phyloP scores from a whole-genome alignment of 1,284 basidiomycete species.

The Spongiforma sp. region DNA sequence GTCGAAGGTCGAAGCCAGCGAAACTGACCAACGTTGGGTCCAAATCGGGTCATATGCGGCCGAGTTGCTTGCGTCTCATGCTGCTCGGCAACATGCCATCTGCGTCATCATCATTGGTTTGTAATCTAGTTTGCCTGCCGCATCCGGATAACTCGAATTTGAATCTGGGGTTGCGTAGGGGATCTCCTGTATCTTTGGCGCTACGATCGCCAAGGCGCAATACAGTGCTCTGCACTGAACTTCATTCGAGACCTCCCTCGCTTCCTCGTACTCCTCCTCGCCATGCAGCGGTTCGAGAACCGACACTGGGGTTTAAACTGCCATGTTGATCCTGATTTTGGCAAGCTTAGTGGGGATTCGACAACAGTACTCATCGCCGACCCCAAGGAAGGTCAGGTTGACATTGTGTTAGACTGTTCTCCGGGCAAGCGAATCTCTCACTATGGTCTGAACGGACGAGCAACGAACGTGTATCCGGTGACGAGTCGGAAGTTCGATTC shows the following conservation, averaged over 20 bases:
- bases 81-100: not conserved
- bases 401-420: not conserved
- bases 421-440: conserved; percentile 1
- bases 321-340: conserved; percentile 5
- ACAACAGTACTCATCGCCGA: conserved; percentile 1
- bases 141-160: not conserved
- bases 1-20: too few relatives aligned
- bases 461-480: conserved; percentile 16
- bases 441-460: conserved; percentile 13
- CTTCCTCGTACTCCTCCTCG: conserved; percentile 37
- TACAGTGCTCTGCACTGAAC: conserved; percentile 8
- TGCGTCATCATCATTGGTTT: not conserved
- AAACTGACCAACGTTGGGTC: not conserved
- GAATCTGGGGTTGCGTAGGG: not conserved
- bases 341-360: not conserved
- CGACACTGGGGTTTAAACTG: conserved; percentile 35
- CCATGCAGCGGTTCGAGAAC: conserved; percentile 35
- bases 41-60: not conserved
- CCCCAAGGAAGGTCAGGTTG: not conserved
- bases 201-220: conserved; percentile 6
- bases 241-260: conserved; percentile 35
- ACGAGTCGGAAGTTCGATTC: not conserved
- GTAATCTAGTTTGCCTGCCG: not conserved
- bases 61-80: not conserved
- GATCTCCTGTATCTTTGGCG: conserved; percentile 6